Conservation (phyloP, 1,284 basidiomycete species). For the Tilletiopsis washingtonensis region DNA sequence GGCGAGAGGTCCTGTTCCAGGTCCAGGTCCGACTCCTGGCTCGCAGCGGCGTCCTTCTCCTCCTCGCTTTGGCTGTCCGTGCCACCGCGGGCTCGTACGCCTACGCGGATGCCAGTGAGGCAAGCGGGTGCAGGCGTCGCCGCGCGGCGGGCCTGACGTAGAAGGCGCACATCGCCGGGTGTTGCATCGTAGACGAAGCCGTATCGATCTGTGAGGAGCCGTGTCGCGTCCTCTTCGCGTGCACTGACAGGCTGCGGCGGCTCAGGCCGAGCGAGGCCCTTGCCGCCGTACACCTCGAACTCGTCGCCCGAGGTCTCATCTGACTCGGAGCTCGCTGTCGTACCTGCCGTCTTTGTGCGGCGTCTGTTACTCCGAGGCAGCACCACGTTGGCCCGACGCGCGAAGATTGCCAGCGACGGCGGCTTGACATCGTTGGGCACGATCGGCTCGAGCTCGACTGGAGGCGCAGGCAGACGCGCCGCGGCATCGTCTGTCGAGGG, state of each 20-base stretch:
- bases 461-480: slow-evolving; percentile 53
- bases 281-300: slow-evolving; percentile 47
- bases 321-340: not conserved
- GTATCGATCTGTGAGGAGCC: slow-evolving; percentile 81
- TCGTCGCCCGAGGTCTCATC: slow-evolving; percentile 37
- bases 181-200: slow-evolving; percentile 78
- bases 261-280: slow-evolving; percentile 20
- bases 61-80: slow-evolving; percentile 29
- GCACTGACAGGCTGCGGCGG: slow-evolving; percentile 50
- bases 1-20: not conserved
- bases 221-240: slow-evolving; percentile 44
- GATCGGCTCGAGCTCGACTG: slow-evolving; percentile 83
- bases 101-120: slow-evolving; percentile 72
- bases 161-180: slow-evolving; percentile 69
- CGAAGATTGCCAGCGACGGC: slow-evolving; percentile 55
- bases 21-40: slow-evolving; percentile 3
- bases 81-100: slow-evolving; percentile 46
- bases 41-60: slow-evolving; percentile 11
- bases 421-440: slow-evolving; percentile 76
- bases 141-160: slow-evolving; percentile 65
- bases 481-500: too few relatives aligned
- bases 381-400: slow-evolving; percentile 11
- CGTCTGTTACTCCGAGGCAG: not conserved
- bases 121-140: slow-evolving; percentile 69
- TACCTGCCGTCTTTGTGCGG: slow-evolving; percentile 5